Base-by-base conservation (phyloP, 768 basidiomycete genomes). In the Aureoboletus auriporus region DNA sequence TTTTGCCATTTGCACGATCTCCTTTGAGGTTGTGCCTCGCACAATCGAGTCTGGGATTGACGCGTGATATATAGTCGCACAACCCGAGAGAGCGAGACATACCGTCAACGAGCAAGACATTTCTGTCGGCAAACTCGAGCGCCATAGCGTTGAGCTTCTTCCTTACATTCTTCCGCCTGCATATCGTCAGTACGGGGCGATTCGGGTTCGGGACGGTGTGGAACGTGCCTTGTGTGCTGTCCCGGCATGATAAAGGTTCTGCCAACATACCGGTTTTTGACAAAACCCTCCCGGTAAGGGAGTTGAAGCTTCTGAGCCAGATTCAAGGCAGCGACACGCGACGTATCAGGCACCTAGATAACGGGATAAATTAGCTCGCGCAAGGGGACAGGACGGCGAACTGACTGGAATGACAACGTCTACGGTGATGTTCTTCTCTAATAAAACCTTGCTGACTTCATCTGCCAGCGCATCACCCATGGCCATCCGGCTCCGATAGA, bases 211-310 rank as follows among this genome's bases (percentile, higher is more conserved):
- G 12, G 8, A 35, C n/a, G 23, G 49, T 20, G 26, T 23, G 4
- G 10, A 39, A 49, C 53, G 35, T 60, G 82, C 90, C 93, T 82
- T 84, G 92, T 88, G 67, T 91, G 87, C 65, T 99, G 96, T 20
- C 95, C 96, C 8, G 96, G 95, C 96, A 99, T 99, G 70, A 99
- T 98, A 66, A 99, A 99, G 0, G 96, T 99, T 56, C 96, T 75
- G 4, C 94, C 96, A 29, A 98, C 93, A 69, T 99, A 99, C 30
- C 96, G 83, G 67, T 99, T 99, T 75, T 99, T 99, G 58, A 98
- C 83, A 67, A 99, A 98, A 1, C 96, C 96, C 71, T 99, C 96
- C 39, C 96, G 82, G 68, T 98, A 99, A 4, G 96, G 95, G 29
- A 98, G 73, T 7, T 78, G 64, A 37, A 98, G 75, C 60, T 84